Evolutionary conservation across 805 yeast species (phyloP).

Genomic region (Candida succiphila): DNA sequence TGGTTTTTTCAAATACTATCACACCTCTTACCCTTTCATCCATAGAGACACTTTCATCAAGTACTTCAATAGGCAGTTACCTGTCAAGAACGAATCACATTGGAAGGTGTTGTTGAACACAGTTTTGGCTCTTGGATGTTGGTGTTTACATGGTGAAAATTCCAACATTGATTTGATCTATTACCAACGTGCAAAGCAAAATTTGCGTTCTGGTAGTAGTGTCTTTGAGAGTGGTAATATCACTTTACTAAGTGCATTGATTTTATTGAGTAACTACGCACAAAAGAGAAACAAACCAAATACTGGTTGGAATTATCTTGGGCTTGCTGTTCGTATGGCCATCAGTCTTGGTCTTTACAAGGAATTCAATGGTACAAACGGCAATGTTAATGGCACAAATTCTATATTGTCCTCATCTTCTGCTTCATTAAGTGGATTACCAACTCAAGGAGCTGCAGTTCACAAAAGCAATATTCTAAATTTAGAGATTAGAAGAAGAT

Average conservation of each 20-base stretch:
- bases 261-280: slow-evolving; percentile 47
- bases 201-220: slow-evolving; percentile 25
- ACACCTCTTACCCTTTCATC: slow-evolving; percentile 51
- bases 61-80: slow-evolving; percentile 31
- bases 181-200: slow-evolving; percentile 41
- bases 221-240: slow-evolving; percentile 54
- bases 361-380: slow-evolving; percentile 29
- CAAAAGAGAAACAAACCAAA: slow-evolving; percentile 59
- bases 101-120: slow-evolving; percentile 49
- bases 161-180: slow-evolving; percentile 43
- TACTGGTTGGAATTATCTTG: slow-evolving; percentile 60
- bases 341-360: slow-evolving; percentile 52
- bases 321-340: slow-evolving; percentile 59
- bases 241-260: slow-evolving; percentile 40
- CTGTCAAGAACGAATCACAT: slow-evolving; percentile 30
- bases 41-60: slow-evolving; percentile 43
- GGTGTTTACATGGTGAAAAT: slow-evolving; percentile 51
- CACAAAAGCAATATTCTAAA: slow-evolving; percentile 29
- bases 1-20: slow-evolving; percentile 49
- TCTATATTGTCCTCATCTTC: background rate
- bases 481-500: slow-evolving; percentile 45
- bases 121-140: slow-evolving; percentile 58
- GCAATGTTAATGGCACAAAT: slow-evolving; percentile 10
- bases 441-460: slow-evolving; percentile 4
- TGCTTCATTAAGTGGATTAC: background rate